A percentile compares a stretch with the other conserved stretches of the same genome.
Evolutionary conservation across 2,329 filamentous ascomycete genomes (phyloP).

Genomic region (Colletotrichum liaoningense): DNA sequence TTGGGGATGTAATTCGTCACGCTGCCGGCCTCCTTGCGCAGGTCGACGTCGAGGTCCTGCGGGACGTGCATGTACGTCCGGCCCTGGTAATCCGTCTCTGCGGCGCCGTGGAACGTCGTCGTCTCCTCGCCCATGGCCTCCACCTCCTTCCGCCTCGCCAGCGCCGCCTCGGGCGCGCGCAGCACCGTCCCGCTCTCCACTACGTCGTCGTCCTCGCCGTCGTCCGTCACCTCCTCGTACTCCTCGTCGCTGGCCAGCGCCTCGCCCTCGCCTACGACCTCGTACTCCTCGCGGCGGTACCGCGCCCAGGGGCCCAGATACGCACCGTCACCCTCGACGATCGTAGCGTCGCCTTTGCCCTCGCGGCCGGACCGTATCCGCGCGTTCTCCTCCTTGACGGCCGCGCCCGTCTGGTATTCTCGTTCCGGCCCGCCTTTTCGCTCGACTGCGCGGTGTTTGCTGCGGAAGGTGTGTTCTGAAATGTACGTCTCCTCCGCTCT

Average conservation of each 20-base stretch:
- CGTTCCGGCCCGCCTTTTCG: slow-evolving; percentile 69
- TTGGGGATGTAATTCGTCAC: slow-evolving; percentile 93
- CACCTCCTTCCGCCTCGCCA: slow-evolving; percentile 67
- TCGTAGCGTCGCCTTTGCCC: slow-evolving; percentile 83
- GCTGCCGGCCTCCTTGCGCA: slow-evolving; percentile 83
- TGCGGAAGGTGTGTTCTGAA: slow-evolving; percentile 90
- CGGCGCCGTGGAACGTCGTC: slow-evolving; percentile 85
- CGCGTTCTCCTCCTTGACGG: slow-evolving; percentile 78
- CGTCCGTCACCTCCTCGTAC: slow-evolving; percentile 81
- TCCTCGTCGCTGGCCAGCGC: slow-evolving; percentile 84
- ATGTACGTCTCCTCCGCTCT: slow-evolving; percentile 89
- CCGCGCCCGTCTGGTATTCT: slow-evolving; percentile 63
- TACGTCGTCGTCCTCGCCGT: slow-evolving; percentile 79
- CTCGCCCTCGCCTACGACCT: slow-evolving; percentile 79
- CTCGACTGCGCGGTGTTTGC: slow-evolving; percentile 87
- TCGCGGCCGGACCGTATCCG: slow-evolving; percentile 80
- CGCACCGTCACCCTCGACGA: slow-evolving; percentile 87
- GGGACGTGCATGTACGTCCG: slow-evolving; percentile 98
- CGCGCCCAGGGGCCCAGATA: slow-evolving; percentile 97
- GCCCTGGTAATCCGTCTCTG: slow-evolving; percentile 92
- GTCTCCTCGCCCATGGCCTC: slow-evolving; percentile 78
- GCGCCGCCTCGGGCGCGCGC: slow-evolving; percentile 64
- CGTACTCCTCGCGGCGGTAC: slow-evolving; percentile 79
- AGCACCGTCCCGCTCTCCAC: slow-evolving; percentile 73
- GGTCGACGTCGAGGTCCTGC: slow-evolving; percentile 86